These are phyloP conservation scores for Dryas alaskensis DNA, from an alignment of 306 rosid genomes.

Conservation along the genomic window DNA sequence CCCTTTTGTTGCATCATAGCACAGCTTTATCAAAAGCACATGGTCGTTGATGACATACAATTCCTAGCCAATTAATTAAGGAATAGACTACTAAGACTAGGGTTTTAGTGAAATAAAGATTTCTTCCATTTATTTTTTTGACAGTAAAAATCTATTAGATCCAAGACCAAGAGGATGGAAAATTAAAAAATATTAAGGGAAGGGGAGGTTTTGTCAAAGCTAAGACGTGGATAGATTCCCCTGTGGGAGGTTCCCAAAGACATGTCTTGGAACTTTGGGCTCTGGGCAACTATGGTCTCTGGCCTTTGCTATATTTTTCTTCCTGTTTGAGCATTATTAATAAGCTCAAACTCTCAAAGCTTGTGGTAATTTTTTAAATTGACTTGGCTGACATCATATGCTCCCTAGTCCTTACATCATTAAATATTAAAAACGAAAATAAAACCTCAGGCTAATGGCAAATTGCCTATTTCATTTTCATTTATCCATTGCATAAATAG, in stretches of 20 bases:
- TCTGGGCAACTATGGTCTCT: constrained; percentile 16
- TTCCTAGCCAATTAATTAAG: no score
- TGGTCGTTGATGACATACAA: no score
- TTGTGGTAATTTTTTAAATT: background rate
- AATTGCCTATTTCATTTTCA: background rate
- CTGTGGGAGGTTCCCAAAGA: constrained; percentile 21
- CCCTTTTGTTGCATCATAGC: no score
- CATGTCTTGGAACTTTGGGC: constrained; percentile 27
- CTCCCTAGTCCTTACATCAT: no score
- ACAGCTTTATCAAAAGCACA: no score
- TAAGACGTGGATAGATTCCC: constrained; percentile 35
- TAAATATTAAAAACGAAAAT: no score
- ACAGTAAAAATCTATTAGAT: no score
- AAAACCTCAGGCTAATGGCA: no score
- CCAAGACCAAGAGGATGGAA: background rate
- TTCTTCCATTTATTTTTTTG: no score
- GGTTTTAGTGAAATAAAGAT: background rate
- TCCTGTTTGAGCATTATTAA: background rate
- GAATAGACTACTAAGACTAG: background rate
- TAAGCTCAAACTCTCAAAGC: no score
- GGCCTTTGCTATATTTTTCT: background rate
- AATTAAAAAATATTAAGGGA: background rate
- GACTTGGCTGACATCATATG: background rate
- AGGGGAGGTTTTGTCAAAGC: constrained; percentile 21
- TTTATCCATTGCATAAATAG: background rate